Conservation (phyloP, 2,329 filamentous ascomycete genomes). For the Trichoderma breve region DNA sequence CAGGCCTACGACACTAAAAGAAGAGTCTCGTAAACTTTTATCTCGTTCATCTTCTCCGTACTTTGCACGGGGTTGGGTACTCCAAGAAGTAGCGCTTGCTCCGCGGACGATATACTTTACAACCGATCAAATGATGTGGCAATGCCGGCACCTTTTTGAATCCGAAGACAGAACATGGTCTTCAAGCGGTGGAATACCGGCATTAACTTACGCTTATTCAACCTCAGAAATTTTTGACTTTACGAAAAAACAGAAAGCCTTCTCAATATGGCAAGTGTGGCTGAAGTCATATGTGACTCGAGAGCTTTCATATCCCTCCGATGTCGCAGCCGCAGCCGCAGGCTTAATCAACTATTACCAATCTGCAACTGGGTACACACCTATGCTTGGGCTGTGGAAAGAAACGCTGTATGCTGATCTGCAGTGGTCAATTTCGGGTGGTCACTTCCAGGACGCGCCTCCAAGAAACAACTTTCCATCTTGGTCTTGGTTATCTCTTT, state of each 20-base stretch:
- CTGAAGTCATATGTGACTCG: not conserved
- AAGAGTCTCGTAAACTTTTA: not conserved
- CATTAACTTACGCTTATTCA: not conserved
- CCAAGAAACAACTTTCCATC: not conserved
- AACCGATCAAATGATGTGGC: not conserved
- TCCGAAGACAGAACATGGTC: not conserved
- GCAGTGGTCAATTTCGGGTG: not conserved
- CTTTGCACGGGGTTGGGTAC: not conserved
- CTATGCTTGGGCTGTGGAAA: not conserved
- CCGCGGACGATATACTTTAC: not conserved
- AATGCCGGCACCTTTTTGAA: not conserved
- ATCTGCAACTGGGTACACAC: not conserved
- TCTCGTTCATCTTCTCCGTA: not conserved
- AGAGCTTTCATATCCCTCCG: not conserved
- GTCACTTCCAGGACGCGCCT: not conserved
- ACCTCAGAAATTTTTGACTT: not conserved
- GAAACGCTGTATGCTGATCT: not conserved
- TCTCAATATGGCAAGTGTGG: not conserved
- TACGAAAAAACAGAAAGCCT: not conserved
- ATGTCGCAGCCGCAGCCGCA: not conserved
- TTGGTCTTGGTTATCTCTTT: not conserved
- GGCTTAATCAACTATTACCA: not conserved
- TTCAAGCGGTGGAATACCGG: not conserved
- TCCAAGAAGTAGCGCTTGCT: not conserved
- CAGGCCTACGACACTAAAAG: not conserved